Conservation (phyloP, 306 rosid genomes). For the Hippophae gyantsensis region DNA sequence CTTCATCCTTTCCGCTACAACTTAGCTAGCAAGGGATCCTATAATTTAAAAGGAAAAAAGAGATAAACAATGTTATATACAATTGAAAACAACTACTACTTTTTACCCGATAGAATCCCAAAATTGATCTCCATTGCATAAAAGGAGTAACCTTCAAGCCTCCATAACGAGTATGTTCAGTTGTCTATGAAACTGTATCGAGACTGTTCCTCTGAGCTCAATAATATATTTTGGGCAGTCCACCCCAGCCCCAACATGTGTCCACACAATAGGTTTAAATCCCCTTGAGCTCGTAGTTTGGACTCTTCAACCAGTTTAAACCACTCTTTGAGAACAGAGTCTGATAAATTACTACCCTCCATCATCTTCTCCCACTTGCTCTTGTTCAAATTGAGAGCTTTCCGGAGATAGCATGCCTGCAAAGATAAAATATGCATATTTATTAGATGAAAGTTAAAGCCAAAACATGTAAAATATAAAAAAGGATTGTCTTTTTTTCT, state of each 20-base stretch:
- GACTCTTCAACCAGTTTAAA: slow-evolving; percentile 43
- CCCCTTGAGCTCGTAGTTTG: slow-evolving; percentile 42
- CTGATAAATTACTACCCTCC: slow-evolving; percentile 24
- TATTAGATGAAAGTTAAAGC: not conserved
- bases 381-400: slow-evolving; percentile 26
- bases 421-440: not conserved
- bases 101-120: slow-evolving; percentile 2
- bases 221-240: slow-evolving; percentile 51
- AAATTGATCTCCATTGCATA: slow-evolving; percentile 9
- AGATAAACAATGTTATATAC: too few species aligned
- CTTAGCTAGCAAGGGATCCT: too few species aligned
- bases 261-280: slow-evolving; percentile 35
- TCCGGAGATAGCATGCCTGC: slow-evolving; percentile 67
- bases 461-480: slow-evolving; percentile 5
- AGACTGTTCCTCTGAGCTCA: slow-evolving; percentile 47
- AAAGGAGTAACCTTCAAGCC: slow-evolving; percentile 13
- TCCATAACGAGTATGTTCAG: slow-evolving; percentile 8
- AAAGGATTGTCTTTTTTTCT: not conserved
- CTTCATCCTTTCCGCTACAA: too few species aligned
- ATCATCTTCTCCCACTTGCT: slow-evolving; percentile 27
- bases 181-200: slow-evolving; percentile 56
- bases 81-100: not conserved
- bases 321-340: slow-evolving; percentile 44
- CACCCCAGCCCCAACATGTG: slow-evolving; percentile 56
- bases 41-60: too few species aligned